A percentile compares a stretch with the other conserved stretches of the same genome.
Evolutionary conservation across 148 eudicot species (phyloP).

Genomic region (Silene conica): DNA sequence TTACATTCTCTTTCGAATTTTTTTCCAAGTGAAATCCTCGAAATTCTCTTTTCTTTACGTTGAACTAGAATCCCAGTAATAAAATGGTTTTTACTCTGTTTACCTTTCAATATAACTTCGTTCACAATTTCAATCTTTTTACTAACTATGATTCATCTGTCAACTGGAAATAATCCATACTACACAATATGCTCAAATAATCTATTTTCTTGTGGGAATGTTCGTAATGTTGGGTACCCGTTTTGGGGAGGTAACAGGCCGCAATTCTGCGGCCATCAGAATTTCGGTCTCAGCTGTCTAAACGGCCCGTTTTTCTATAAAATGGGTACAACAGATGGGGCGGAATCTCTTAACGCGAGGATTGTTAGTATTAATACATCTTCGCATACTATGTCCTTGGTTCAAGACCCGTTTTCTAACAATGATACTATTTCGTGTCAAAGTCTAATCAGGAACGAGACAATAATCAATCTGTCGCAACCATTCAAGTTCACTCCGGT

Average conservation of each 20-base stretch:
- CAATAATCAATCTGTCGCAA: no score
- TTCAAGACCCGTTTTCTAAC: neutral
- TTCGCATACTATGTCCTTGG: constrained; percentile 8
- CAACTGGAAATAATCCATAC: neutral
- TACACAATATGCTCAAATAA: constrained; percentile 6
- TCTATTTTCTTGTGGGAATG: constrained; percentile 9
- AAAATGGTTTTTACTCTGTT: neutral
- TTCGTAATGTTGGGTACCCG: constrained; percentile 13
- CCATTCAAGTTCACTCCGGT: no score
- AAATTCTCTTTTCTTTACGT: no score
- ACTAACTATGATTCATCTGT: neutral
- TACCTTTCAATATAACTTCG: no score
- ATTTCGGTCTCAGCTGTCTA: constrained; percentile 1
- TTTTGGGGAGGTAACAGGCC: constrained; percentile 20
- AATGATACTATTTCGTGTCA: no score
- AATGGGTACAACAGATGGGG: neutral
- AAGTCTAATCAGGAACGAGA: no score
- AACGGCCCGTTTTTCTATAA: neutral
- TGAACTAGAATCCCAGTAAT: neutral
- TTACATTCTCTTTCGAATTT: no score
- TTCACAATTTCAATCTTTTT: no score
- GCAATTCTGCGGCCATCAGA: constrained; percentile 4
- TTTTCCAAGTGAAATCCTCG: no score
- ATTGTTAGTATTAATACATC: neutral
- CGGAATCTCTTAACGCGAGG: neutral